Conservation (phyloP, 2,329 filamentous ascomycete species). For the Xylaria arbuscula region DNA sequence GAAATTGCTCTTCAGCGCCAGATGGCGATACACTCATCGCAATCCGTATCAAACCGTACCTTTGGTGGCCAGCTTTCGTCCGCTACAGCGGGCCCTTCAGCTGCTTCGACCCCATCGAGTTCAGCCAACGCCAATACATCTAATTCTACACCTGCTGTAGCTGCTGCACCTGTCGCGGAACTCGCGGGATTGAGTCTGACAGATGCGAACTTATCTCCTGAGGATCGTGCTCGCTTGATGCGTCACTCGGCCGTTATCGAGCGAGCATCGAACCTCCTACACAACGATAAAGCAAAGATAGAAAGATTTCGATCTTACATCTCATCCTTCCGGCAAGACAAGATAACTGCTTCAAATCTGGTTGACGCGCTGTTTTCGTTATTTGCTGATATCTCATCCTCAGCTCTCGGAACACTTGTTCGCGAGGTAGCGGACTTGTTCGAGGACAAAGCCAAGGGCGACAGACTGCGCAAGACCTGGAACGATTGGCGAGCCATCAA, state of each 20-base stretch:
- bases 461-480: constrained; percentile 83
- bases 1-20: constrained; percentile 93
- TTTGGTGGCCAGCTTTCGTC: constrained; percentile 88
- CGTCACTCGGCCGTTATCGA: constrained; percentile 88
- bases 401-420: constrained; percentile 86
- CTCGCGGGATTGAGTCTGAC: constrained; percentile 65
- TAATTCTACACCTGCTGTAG: constrained; percentile 44
- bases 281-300: constrained; percentile 80
- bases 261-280: constrained; percentile 82
- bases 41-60: constrained; percentile 80
- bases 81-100: constrained; percentile 58
- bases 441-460: constrained; percentile 81
- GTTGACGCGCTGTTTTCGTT: constrained; percentile 89
- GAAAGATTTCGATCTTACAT: constrained; percentile 81
- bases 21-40: constrained; percentile 88
- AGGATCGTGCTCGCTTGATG: constrained; percentile 82
- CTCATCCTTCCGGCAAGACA: constrained; percentile 78
- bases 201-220: constrained; percentile 69
- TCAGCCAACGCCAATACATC: constrained; percentile 16
- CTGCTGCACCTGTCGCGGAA: constrained; percentile 46
- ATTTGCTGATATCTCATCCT: constrained; percentile 80
- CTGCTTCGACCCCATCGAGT: constrained; percentile 50
- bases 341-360: constrained; percentile 77
- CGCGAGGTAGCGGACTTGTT: constrained; percentile 94
- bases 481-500: constrained; percentile 96